A percentile compares a stretch with the other conserved stretches of the same genome.
Evolutionary conservation across 192 early-diverging fungal species (phyloP).

Genomic region (Coemansia sp.): DNA sequence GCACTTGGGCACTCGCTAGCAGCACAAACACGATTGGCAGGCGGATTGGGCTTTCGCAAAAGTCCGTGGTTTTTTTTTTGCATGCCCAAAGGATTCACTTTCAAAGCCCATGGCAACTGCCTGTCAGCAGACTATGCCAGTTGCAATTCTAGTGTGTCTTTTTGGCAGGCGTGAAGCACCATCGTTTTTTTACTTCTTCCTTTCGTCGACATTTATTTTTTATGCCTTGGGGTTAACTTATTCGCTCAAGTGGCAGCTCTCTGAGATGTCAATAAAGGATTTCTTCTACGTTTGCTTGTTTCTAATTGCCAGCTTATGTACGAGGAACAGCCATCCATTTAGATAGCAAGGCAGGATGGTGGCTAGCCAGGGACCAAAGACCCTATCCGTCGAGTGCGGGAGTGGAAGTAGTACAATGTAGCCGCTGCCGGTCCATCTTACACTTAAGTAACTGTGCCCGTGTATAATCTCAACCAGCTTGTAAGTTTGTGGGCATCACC

Average conservation of each 20-base stretch:
- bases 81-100: neutral
- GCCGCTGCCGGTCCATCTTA: no score
- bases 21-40: no score
- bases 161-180: neutral
- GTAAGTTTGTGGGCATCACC: neutral
- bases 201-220: neutral
- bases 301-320: neutral
- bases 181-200: neutral
- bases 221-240: neutral
- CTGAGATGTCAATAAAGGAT: neutral
- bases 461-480: neutral
- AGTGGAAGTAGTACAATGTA: neutral
- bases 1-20: no score
- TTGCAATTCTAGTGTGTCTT: neutral
- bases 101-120: neutral
- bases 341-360: neutral
- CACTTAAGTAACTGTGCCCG: no score
- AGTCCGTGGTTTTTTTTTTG: neutral
- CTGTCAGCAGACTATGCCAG: neutral
- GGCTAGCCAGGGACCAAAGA: neutral
- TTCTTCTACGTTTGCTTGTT: neutral
- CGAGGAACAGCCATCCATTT: neutral
- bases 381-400: neutral
- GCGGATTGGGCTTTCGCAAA: no score
- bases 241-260: neutral